These are phyloP conservation scores for Kalanchoe fedtschenkoi DNA, from an alignment of 164 flowering plant genomes.

Conservation along the genomic window DNA sequence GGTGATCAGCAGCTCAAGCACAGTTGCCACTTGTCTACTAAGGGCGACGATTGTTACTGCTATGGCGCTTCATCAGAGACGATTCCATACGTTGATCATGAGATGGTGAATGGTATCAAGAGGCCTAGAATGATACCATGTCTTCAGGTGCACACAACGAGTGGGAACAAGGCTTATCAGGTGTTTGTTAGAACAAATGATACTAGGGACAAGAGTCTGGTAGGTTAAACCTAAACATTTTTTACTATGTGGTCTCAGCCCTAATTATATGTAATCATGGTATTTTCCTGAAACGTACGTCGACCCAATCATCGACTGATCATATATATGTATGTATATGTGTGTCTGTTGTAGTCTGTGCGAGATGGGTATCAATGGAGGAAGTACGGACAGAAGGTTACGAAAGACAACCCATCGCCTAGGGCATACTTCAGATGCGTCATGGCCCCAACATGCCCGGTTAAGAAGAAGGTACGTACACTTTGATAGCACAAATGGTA, in stretches of 20 bases:
- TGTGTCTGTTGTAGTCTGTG: slow-evolving; percentile 24
- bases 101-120: not conserved
- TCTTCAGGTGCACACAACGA: slow-evolving; percentile 1
- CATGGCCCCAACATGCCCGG: slow-evolving; percentile 57
- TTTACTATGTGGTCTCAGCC: no score
- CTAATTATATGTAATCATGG: no score
- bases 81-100: no score
- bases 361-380: slow-evolving; percentile 74
- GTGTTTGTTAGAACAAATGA: not conserved
- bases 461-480: slow-evolving; percentile 53
- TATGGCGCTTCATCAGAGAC: not conserved
- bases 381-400: slow-evolving; percentile 67
- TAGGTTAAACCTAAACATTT: no score
- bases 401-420: slow-evolving; percentile 59
- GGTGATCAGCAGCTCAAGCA: no score
- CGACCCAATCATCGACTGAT: no score
- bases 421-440: slow-evolving; percentile 68
- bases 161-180: slow-evolving; percentile 3
- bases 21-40: no score
- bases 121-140: not conserved
- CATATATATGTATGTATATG: not conserved
- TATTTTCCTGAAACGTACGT: no score
- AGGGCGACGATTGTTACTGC: not conserved
- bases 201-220: not conserved
- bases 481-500: not conserved